These are phyloP conservation scores for Boletus reticulatus DNA, from an alignment of 768 basidiomycete genomes.

Conservation along the genomic window DNA sequence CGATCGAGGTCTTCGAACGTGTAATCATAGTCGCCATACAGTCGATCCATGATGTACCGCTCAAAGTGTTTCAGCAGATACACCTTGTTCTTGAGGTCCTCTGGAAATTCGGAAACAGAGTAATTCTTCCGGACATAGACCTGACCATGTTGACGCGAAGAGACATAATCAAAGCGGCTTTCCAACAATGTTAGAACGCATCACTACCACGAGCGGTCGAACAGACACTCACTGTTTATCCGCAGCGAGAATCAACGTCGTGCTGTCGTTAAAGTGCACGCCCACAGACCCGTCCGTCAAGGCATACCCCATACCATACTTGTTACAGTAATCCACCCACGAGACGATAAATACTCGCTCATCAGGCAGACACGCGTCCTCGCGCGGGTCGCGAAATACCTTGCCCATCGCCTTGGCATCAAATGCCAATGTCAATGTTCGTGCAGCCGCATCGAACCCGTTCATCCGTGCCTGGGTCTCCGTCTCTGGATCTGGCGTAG, in stretches of 20 bases:
- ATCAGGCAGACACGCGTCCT: constrained; percentile 51
- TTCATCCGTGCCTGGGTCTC: constrained; percentile 37
- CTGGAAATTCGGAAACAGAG: constrained; percentile 68
- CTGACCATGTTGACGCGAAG: constrained; percentile 61
- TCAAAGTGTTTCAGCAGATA: constrained; percentile 94
- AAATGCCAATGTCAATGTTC: constrained; percentile 57
- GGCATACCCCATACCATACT: constrained; percentile 99
- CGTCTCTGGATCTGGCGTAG: constrained; percentile 17
- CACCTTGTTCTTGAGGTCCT: constrained; percentile 85
- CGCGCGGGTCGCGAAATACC: constrained; percentile 65
- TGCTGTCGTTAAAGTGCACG: constrained; percentile 96
- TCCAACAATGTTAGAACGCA: neutral
- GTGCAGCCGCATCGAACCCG: constrained; percentile 66
- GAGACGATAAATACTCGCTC: constrained; percentile 91
- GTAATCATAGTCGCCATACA: constrained; percentile 84
- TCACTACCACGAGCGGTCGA: neutral
- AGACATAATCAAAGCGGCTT: constrained; percentile 85
- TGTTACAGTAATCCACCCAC: constrained; percentile 99
- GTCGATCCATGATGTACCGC: constrained; percentile 86
- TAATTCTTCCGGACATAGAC: constrained; percentile 73
- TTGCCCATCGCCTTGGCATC: constrained; percentile 61
- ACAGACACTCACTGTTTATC: constrained; percentile 69
- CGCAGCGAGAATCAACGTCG: constrained; percentile 78
- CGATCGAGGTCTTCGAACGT: constrained; percentile 68
- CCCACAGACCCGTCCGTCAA: constrained; percentile 93